Evolutionary conservation across 1,139 yeast genomes (phyloP).

Genomic region (Pichia cactophila): DNA sequence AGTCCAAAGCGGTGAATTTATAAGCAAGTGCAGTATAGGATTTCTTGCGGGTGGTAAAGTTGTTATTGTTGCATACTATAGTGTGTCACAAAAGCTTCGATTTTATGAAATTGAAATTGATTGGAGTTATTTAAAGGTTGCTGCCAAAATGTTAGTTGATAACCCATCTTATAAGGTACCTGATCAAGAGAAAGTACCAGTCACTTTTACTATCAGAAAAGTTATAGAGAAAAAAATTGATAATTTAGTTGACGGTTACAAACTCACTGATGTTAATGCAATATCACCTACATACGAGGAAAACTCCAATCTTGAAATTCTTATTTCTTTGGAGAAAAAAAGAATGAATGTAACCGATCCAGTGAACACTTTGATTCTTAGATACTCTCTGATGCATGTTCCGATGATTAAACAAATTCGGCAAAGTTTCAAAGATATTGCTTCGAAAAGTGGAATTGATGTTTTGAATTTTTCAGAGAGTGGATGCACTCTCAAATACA

Average conservation of each 20-base stretch:
- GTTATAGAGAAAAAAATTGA: constrained; percentile 16
- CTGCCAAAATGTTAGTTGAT: constrained; percentile 41
- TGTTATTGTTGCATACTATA: constrained; percentile 42
- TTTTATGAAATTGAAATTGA: constrained; percentile 44
- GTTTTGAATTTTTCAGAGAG: constrained; percentile 1
- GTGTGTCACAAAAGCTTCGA: constrained; percentile 34
- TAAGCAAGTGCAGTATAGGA: constrained; percentile 53
- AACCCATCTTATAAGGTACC: constrained; percentile 51
- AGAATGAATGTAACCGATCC: constrained; percentile 4
- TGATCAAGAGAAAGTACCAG: constrained; percentile 30
- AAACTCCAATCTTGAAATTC: constrained; percentile 11
- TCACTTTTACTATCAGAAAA: constrained; percentile 18
- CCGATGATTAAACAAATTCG: constrained; percentile 15
- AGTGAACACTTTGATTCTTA: constrained; percentile 28
- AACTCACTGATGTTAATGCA: constrained; percentile 31
- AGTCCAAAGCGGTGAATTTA: constrained; percentile 11
- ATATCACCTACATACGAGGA: constrained; percentile 37
- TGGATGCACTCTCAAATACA: constrained; percentile 13
- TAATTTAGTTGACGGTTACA: constrained; percentile 15
- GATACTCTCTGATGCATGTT: constrained; percentile 32
- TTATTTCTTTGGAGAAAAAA: constrained; percentile 7
- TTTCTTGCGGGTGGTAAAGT: constrained; percentile 45
- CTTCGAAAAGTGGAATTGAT: constrained; percentile 17
- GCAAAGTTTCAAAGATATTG: constrained; percentile 22
- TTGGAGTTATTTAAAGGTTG: constrained; percentile 53